Evolutionary conservation across 768 basidiomycete genomes (phyloP).

Genomic region (Tephrocybe sp.): DNA sequence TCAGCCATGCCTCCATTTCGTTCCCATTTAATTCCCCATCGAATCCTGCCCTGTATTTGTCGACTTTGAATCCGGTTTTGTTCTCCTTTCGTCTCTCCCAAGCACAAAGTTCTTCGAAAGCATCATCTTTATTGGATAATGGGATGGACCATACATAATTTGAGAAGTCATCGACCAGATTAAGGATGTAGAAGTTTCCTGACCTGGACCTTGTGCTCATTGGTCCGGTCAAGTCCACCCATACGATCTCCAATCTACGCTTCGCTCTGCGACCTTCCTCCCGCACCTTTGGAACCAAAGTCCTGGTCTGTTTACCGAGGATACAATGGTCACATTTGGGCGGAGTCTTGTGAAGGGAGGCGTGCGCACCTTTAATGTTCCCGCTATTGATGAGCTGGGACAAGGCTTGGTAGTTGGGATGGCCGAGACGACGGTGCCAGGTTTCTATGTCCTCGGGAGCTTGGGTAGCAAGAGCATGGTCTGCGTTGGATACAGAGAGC

Average conservation of each 20-base stretch:
- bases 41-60: constrained; percentile 11
- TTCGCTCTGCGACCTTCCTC: not conserved
- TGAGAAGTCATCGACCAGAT: not conserved
- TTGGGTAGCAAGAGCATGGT: constrained; percentile 17
- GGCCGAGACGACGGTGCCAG: constrained; percentile 27
- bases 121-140: not conserved
- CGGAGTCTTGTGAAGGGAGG: not conserved
- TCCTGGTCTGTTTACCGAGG: not conserved
- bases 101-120: not conserved
- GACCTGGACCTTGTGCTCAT: not conserved
- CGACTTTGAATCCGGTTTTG: constrained; percentile 13
- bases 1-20: constrained; percentile 14
- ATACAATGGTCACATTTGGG: constrained; percentile 1
- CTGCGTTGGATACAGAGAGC: not conserved
- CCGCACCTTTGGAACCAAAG: not conserved
- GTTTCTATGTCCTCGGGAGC: constrained; percentile 5
- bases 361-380: constrained; percentile 3
- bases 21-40: constrained; percentile 23
- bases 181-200: not conserved
- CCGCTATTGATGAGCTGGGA: constrained; percentile 16
- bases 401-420: constrained; percentile 23
- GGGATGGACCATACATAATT: not conserved
- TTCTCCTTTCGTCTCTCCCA: not conserved
- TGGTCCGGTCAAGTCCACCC: not conserved
- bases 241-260: not conserved